Base-by-base conservation (phyloP, 1,284 basidiomycete species). In the Puccinia horiana region DNA sequence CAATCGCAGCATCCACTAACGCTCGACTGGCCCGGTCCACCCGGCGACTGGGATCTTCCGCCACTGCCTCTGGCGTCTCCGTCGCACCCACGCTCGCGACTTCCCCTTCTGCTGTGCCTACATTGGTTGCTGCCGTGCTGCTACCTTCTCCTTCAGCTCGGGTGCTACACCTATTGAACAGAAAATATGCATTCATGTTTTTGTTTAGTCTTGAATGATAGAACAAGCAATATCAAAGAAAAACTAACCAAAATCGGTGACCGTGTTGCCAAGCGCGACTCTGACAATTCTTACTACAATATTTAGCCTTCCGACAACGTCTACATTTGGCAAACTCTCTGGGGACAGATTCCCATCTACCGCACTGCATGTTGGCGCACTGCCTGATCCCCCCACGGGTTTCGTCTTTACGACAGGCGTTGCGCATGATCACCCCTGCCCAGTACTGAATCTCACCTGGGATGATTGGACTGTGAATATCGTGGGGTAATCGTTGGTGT, bases 381-480 rank as follows among this genome's bases (percentile, higher is more conserved):
- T 98, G 97, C 83, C 96, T 89, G 84, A 98, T 96, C 4, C 97
- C 97, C 83, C 95, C 95, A 65, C 93, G 89, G 72, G 89, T 91
- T 83, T 98, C 96, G 86, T 99, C 96, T 89, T 99, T 99, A 86
- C 96, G 90, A 88, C 96, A 99, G 9, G 97, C 96, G 86, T 99
- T 99, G 76, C 97, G 91, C 96, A 99, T 99, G 86, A 98, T 98
- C 18, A 98, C 96, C 3, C 96, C 95, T 0, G 96, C 96, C 97
- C 96, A 99, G 86, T 98, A 98, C 88, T 98, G 95, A 75, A 99
- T 97, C 87, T 98, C 96, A 32, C 90, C 89, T 0, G 95, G 94
- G 6, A 98, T 89, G 52, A 91, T 91, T 9, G 91, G 90, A 83
- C 94, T 88, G 84, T 92, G 90, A 40, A 90, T 90, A 86, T 95